Base-by-base conservation (phyloP, 176 grass and related monocot genomes). In the Poa pratensis region DNA sequence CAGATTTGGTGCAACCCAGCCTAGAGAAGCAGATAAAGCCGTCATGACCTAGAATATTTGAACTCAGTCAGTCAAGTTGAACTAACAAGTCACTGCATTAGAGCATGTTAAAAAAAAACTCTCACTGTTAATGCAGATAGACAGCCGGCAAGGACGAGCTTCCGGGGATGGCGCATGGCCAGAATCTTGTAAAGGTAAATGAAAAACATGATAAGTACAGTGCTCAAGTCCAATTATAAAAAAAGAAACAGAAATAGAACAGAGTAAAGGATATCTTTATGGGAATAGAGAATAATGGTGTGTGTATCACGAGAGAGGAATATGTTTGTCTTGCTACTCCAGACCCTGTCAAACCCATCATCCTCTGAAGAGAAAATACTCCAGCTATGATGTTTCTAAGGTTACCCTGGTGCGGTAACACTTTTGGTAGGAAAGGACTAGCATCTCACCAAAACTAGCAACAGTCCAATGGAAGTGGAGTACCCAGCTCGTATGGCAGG, bases 1-100 rank as follows among this genome's bases (percentile, higher is more conserved):
- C 92, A 99, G 82, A 84, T 96, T 99, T 68, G 97, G 97, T 75
- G 97, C 97, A 85, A 65, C 88, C 97, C 94, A 99, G 66, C 94
- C 97, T 72, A 96, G 82, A 69, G 69, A 94, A 80, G 84, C 82
- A 69, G 97, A 99, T 63, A 99, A 79, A 91, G 69, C 86, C 8
- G 94, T 99, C 97, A 99, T 99, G 26, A 99, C 91, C 97, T 99
- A 94, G 42, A 87, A 78, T 75, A 76, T 42, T 82, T 15, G 0
- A 73, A 86, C 27, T 64, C 55, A 55, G 16, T 80, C 8, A 79
- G 72, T 39, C 35, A 72, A 54, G 24, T 4, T 75, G 19, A n/a
- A 61, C 48, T 66, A 70, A 39, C 8, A 68, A 9, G 35, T 12
- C 6, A 54, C 9, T 48, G 75, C 22, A 88, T 24, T 7, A 24